Conservation (phyloP, 2,329 filamentous ascomycete species). For the Calonectria henricotiae region DNA sequence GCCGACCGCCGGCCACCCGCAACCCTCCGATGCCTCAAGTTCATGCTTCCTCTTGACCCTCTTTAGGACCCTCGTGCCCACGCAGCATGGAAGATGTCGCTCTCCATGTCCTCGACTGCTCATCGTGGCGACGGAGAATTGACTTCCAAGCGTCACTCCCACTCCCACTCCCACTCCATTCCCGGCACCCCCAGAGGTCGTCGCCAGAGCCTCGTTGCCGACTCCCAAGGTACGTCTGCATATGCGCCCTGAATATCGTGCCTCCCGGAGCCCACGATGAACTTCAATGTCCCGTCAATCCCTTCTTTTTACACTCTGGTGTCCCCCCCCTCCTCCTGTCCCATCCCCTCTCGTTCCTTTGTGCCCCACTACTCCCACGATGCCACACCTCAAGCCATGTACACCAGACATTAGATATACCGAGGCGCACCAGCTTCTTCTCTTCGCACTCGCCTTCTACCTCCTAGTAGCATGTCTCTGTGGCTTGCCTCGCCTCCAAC, state of each 20-base stretch:
- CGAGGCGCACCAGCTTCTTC: conserved; percentile 11
- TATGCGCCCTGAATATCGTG: conserved; percentile 21
- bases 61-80: conserved; percentile 47
- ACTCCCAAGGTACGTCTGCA: conserved; percentile 54
- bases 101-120: conserved; percentile 52
- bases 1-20: conserved; percentile 48
- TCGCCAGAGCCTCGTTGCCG: conserved; percentile 51
- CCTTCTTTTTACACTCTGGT: conserved; percentile 16
- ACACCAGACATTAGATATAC: conserved; percentile 24
- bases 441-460: not conserved
- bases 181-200: conserved; percentile 46
- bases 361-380: conserved; percentile 22
- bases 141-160: conserved; percentile 47
- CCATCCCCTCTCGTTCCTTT: not conserved
- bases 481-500: not conserved
- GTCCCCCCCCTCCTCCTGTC: not conserved
- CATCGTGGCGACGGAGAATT: conserved; percentile 52
- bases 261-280: conserved; percentile 11
- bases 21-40: conserved; percentile 40
- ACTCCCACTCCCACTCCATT: conserved; percentile 42
- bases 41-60: conserved; percentile 41
- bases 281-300: conserved; percentile 20
- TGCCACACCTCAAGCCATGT: conserved; percentile 27
- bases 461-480: not conserved
- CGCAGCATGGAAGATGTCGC: conserved; percentile 60